Conservation (phyloP, 2,329 filamentous ascomycete species). For the Colletotrichum tanaceti region DNA sequence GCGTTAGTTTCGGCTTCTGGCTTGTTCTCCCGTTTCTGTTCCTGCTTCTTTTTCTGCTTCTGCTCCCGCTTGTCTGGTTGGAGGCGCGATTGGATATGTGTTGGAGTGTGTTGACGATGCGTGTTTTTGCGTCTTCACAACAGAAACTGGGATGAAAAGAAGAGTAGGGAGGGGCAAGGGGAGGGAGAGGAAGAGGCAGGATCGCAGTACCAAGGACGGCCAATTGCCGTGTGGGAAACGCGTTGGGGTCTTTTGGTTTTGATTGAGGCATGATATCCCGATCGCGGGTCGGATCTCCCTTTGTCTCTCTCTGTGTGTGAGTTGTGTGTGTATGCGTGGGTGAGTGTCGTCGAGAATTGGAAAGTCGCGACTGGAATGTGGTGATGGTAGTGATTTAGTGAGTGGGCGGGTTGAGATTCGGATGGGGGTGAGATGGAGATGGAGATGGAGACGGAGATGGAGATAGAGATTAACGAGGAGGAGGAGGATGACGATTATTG, state of each 20-base stretch:
- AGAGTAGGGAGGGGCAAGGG: not conserved
- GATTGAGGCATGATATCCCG: slow-evolving; percentile 31
- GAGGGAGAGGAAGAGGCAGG: not conserved
- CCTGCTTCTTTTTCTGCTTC: no score
- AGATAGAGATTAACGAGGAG: not conserved
- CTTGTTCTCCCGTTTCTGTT: no score
- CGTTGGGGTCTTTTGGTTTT: slow-evolving; percentile 34
- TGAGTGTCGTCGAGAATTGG: not conserved
- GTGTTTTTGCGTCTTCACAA: no score
- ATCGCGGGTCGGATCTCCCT: not conserved
- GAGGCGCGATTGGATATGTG: no score
- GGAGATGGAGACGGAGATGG: no score
- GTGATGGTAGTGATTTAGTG: not conserved
- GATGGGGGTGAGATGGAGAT: no score
- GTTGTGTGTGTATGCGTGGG: no score
- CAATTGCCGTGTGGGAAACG: slow-evolving; percentile 35
- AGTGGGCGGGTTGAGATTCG: no score
- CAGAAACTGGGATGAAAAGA: no score
- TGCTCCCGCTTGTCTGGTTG: not conserved
- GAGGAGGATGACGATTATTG: slow-evolving; percentile 8
- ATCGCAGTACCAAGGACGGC: slow-evolving; percentile 34
- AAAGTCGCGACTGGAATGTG: slow-evolving; percentile 2
- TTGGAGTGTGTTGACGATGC: no score
- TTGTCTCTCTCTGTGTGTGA: not conserved
- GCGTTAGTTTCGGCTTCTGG: slow-evolving; percentile 18